Percentiles rank a stretch among this genome's conserved stretches.
phyloP scores from a whole-genome alignment of 331 rosid species.

The Cydonia oblonga region DNA sequence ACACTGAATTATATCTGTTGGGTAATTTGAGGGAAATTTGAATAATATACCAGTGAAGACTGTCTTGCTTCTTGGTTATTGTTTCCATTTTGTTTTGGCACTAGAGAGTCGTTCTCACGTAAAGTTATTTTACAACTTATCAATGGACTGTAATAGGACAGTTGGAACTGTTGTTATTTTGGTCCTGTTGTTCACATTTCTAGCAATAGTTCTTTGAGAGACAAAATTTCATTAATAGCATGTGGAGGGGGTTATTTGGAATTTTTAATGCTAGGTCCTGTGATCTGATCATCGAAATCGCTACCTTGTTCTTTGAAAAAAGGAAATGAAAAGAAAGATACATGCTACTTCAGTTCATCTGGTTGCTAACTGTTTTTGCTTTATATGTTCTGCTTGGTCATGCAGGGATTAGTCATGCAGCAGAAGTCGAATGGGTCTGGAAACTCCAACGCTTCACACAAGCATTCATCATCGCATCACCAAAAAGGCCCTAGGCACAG shows the following conservation, averaged over 20 bases:
- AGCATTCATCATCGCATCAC: constrained; percentile 48
- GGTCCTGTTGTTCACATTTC: background rate
- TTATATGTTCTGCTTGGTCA: constrained; percentile 10
- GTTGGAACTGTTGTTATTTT: background rate
- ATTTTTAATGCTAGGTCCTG: background rate
- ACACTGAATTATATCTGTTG: background rate
- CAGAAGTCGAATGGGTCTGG: constrained; percentile 53
- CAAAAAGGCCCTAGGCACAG: constrained; percentile 51
- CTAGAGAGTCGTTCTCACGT: background rate
- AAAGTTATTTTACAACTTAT: background rate
- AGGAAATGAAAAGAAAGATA: background rate
- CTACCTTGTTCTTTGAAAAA: background rate
- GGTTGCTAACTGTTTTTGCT: background rate
- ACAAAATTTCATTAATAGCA: background rate
- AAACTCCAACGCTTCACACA: constrained; percentile 38
- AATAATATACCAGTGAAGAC: background rate
- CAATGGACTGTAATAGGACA: background rate
- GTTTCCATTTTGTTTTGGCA: background rate
- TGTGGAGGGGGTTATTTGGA: background rate
- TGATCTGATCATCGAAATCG: background rate
- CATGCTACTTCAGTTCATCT: background rate
- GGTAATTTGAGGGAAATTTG: too few species aligned
- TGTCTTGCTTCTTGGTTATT: background rate
- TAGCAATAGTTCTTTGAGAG: background rate
- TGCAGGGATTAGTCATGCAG: constrained; percentile 29